phyloP scores from a whole-genome alignment of 176 grass and related monocot genomes.

The Panicum miliaceum region DNA sequence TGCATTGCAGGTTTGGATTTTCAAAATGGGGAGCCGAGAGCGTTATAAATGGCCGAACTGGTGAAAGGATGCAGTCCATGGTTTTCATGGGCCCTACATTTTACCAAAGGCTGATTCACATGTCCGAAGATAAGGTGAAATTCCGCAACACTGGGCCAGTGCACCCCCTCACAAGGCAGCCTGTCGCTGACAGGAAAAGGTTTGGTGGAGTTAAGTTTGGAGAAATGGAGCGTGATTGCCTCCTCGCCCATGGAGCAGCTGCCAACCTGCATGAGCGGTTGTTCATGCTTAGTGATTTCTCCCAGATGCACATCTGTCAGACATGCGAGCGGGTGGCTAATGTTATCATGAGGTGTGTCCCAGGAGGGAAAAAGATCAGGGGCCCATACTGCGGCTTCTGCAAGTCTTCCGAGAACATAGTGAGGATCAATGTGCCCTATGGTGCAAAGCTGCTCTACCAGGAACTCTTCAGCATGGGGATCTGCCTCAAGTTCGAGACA shows the following conservation, averaged over 20 bases:
- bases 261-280: constrained; percentile 89
- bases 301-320: constrained; percentile 78
- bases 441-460: constrained; percentile 92
- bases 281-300: constrained; percentile 87
- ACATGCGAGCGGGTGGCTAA: constrained; percentile 71
- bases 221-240: constrained; percentile 93
- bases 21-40: constrained; percentile 74
- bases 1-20: constrained; percentile 70
- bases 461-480: constrained; percentile 95
- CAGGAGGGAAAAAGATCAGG: constrained; percentile 64
- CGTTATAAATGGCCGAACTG: constrained; percentile 82
- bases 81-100: constrained; percentile 92
- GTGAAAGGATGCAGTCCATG: constrained; percentile 72
- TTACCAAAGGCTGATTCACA: constrained; percentile 93
- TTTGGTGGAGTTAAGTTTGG: constrained; percentile 97
- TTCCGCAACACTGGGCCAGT: constrained; percentile 94
- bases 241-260: constrained; percentile 86
- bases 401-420: constrained; percentile 70
- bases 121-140: constrained; percentile 95
- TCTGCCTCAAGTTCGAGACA: constrained; percentile 86
- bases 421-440: constrained; percentile 74
- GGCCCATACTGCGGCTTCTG: constrained; percentile 84
- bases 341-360: constrained; percentile 63
- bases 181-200: constrained; percentile 76
- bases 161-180: constrained; percentile 86